Conservation (phyloP, 1,284 basidiomycete genomes). For the Chalciporus sp. region DNA sequence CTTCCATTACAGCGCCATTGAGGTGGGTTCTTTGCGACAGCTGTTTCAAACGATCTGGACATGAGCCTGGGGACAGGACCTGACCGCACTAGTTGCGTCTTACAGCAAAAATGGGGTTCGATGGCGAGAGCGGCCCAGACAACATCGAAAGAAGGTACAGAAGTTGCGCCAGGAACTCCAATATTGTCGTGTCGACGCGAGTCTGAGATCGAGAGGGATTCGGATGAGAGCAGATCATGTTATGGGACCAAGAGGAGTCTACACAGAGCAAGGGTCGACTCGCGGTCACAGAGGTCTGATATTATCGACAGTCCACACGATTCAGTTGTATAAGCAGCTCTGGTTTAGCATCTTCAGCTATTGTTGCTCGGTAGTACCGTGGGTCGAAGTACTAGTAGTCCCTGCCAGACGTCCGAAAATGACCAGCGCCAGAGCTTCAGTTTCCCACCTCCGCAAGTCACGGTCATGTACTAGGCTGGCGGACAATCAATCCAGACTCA, state of each 20-base stretch:
- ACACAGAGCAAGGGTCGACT: background rate
- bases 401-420: slow-evolving; percentile 15
- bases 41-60: background rate
- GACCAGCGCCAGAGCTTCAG: background rate
- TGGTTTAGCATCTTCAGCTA: background rate
- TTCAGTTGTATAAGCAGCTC: background rate
- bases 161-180: background rate
- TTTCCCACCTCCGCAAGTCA: slow-evolving; percentile 27
- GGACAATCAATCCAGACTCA: slow-evolving; percentile 9
- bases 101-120: background rate
- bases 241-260: background rate
- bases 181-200: background rate
- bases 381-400: background rate
- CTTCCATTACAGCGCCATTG: slow-evolving; percentile 11
- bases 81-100: background rate
- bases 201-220: background rate
- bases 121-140: background rate
- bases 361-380: background rate
- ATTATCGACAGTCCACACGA: background rate
- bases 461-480: background rate
- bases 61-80: slow-evolving; percentile 1
- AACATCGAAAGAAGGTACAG: background rate
- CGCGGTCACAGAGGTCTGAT: background rate
- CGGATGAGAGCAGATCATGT: background rate
- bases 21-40: background rate